Evolutionary conservation across 257 asterid species (phyloP).

Genomic region (Lavandula angustifolia): DNA sequence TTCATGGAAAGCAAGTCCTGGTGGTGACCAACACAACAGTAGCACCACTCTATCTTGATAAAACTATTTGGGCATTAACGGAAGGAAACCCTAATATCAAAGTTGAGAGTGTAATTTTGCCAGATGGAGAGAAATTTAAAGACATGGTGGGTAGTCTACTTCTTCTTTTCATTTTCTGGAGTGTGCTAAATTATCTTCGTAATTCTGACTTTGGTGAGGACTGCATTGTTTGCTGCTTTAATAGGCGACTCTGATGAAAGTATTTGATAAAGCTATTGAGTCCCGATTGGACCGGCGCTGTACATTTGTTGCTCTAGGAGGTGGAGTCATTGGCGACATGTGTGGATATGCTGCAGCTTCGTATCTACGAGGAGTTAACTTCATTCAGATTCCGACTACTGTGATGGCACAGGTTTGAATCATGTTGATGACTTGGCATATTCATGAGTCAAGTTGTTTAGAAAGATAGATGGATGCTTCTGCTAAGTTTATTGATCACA

Average conservation of each 20-base stretch:
- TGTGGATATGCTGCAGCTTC: conserved; percentile 99
- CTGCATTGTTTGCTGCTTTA: conserved; percentile 28
- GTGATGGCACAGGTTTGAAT: conserved; percentile 96
- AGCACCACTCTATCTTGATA: conserved; percentile 86
- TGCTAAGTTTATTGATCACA: conserved; percentile 2
- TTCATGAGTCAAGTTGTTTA: conserved; percentile 14
- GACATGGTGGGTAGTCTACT: conserved; percentile 65
- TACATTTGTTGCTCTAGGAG: conserved; percentile 97
- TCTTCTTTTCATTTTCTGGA: not conserved
- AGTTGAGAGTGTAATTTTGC: conserved; percentile 86
- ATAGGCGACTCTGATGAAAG: conserved; percentile 90
- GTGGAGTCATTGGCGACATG: conserved; percentile 99
- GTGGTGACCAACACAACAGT: conserved; percentile 90
- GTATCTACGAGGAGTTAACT: conserved; percentile 93
- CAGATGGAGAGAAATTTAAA: conserved; percentile 92
- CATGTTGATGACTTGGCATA: conserved; percentile 22
- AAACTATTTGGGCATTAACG: conserved; percentile 78
- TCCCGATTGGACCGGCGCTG: conserved; percentile 87
- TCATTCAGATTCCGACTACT: conserved; percentile 97
- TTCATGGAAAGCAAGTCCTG: conserved; percentile 93
- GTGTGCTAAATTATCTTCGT: not conserved
- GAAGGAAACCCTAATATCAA: conserved; percentile 74
- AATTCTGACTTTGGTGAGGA: conserved; percentile 22
- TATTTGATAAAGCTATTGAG: conserved; percentile 93
- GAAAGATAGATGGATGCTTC: not conserved